A percentile compares a stretch with the other conserved stretches of the same genome.
Conservation (phyloP, 2,329 filamentous ascomycete species). For the Claviceps humidiphila region DNA sequence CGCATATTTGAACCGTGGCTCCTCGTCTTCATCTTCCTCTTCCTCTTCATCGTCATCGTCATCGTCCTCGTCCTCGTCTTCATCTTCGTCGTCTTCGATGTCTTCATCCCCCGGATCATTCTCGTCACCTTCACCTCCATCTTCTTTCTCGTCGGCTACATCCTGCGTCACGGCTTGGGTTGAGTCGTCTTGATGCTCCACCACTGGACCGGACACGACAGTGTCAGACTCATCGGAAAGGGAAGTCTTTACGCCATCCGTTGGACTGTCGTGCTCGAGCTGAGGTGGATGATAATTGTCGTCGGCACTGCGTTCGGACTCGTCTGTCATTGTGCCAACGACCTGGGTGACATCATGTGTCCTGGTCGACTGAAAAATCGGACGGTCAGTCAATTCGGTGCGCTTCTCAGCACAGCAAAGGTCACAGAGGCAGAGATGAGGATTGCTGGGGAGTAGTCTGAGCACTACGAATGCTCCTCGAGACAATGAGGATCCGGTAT, state of each 20-base stretch:
- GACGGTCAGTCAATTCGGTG: background rate
- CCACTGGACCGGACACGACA: background rate
- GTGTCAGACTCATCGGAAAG: background rate
- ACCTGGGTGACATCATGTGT: conserved; percentile 4
- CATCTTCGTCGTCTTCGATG: conserved; percentile 23
- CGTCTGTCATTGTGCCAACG: conserved; percentile 6
- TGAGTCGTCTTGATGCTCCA: background rate
- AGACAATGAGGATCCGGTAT: background rate
- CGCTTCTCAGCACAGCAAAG: background rate
- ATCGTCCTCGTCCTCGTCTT: conserved; percentile 32
- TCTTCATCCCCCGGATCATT: conserved; percentile 27
- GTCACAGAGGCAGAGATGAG: background rate
- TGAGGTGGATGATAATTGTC: background rate
- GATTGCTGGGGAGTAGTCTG: background rate
- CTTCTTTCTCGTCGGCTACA: conserved; percentile 17
- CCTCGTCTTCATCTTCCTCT: conserved; percentile 78
- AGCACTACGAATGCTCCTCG: background rate
- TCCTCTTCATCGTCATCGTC: conserved; percentile 55
- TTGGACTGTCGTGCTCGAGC: background rate
- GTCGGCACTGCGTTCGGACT: conserved; percentile 4
- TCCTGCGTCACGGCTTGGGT: background rate
- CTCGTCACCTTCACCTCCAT: conserved; percentile 28
- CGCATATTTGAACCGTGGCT: conserved; percentile 87
- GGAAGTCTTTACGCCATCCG: background rate
- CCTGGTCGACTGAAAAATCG: background rate